These are phyloP conservation scores for Kazachstania sp. DNA, from an alignment of 1,139 yeast species.

Conservation along the genomic window DNA sequence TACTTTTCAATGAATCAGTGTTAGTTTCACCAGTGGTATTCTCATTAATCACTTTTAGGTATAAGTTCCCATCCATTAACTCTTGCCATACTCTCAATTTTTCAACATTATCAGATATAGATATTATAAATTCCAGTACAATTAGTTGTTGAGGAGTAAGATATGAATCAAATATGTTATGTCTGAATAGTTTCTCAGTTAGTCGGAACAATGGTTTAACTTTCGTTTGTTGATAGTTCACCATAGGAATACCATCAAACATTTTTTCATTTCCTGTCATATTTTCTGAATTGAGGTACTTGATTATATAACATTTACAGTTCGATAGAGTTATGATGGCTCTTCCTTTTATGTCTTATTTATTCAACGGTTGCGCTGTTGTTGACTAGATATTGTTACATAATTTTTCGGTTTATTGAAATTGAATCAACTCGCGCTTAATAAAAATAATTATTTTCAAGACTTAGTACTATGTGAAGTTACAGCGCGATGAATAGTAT, in stretches of 20 bases:
- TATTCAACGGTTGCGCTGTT: no score
- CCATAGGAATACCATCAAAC: constrained; percentile 16
- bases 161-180: constrained; percentile 48
- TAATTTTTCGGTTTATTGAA: no score
- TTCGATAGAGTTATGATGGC: no score
- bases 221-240: constrained; percentile 25
- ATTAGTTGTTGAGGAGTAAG: constrained; percentile 55
- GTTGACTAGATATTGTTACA: no score
- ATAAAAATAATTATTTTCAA: no score
- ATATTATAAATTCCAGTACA: constrained; percentile 42
- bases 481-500: no score
- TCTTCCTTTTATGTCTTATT: no score
- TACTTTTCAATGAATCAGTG: constrained; percentile 7
- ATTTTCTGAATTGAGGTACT: neutral
- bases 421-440: no score
- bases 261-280: constrained; percentile 1
- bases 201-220: constrained; percentile 35
- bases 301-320: neutral
- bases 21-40: constrained; percentile 9
- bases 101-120: constrained; percentile 19
- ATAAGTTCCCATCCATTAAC: constrained; percentile 46
- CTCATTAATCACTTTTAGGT: constrained; percentile 31
- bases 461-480: no score
- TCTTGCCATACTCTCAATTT: constrained; percentile 42
- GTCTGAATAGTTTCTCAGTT: constrained; percentile 41